These are phyloP conservation scores for Handroanthus guayacan DNA, from an alignment of 257 asterid species.

Conservation along the genomic window DNA sequence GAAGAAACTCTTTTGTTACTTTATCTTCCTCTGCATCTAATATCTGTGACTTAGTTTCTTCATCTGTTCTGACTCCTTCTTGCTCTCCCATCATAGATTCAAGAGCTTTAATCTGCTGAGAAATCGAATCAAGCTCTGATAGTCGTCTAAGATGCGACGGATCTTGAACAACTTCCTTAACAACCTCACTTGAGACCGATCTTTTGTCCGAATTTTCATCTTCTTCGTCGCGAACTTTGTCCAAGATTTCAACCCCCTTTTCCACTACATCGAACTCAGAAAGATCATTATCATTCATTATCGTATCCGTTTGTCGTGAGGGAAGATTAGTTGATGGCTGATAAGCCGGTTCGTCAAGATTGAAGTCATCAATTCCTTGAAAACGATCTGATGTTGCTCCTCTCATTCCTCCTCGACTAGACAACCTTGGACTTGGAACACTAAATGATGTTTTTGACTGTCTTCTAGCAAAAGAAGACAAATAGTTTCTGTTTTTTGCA, in stretches of 20 bases:
- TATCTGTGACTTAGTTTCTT: conserved; percentile 59
- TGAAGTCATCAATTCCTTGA: conserved; percentile 77
- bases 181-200: conserved; percentile 77
- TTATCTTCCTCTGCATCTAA: conserved; percentile 86
- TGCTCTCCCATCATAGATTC: conserved; percentile 80
- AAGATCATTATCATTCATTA: conserved; percentile 60
- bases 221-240: conserved; percentile 40
- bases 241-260: conserved; percentile 79
- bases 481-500: conserved; percentile 37
- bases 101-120: conserved; percentile 90
- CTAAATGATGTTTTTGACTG: conserved; percentile 86
- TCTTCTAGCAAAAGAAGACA: conserved; percentile 62
- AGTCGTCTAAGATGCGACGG: conserved; percentile 59
- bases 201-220: conserved; percentile 57
- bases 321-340: neutral
- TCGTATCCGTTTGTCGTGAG: conserved; percentile 33
- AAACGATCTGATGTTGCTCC: conserved; percentile 45
- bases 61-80: conserved; percentile 44
- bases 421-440: conserved; percentile 72
- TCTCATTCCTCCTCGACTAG: conserved; percentile 55
- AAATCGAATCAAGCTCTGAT: conserved; percentile 80
- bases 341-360: conserved; percentile 75
- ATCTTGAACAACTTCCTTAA: conserved; percentile 83
- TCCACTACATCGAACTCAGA: conserved; percentile 89
- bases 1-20: conserved; percentile 84